Percentiles rank a stretch among this genome's conserved stretches.
Evolutionary conservation across 176 grass and related monocot species (phyloP).

Genomic region (Puccinellia tenuiflora): DNA sequence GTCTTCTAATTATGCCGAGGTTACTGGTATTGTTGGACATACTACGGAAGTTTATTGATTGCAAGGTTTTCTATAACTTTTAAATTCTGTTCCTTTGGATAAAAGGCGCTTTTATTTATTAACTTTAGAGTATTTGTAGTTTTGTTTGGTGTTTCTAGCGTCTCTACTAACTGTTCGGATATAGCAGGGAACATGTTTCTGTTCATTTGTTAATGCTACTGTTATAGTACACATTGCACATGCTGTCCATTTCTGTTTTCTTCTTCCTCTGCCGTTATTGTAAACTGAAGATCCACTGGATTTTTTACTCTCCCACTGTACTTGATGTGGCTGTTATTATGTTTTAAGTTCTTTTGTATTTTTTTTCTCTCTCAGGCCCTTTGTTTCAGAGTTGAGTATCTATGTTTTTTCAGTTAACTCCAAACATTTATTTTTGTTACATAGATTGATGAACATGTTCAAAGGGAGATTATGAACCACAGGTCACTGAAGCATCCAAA

Average conservation of each 20-base stretch:
- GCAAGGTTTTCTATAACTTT: background rate
- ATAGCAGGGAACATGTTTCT: background rate
- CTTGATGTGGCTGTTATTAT: background rate
- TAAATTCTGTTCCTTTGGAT: too few relatives aligned
- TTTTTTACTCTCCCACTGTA: background rate
- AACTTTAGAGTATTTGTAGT: background rate
- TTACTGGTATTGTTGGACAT: background rate
- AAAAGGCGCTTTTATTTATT: too few relatives aligned
- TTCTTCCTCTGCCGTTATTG: background rate
- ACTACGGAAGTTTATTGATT: background rate
- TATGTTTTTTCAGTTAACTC: slow-evolving; percentile 2
- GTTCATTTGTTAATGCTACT: slow-evolving; percentile 5
- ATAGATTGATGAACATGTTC: slow-evolving; percentile 96
- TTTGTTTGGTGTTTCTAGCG: slow-evolving; percentile 14
- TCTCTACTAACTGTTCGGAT: slow-evolving; percentile 7
- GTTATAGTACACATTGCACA: background rate
- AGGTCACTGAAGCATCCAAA: slow-evolving; percentile 86
- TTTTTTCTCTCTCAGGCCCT: background rate
- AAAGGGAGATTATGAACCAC: slow-evolving; percentile 98
- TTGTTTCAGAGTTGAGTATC: background rate
- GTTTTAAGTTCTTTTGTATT: background rate
- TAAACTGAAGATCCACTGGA: background rate
- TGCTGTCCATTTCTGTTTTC: background rate
- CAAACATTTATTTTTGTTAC: slow-evolving; percentile 4
- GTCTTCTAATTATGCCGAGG: background rate